phyloP scores from a whole-genome alignment of 208 protist genomes.

The Leishmania lainsoni region DNA sequence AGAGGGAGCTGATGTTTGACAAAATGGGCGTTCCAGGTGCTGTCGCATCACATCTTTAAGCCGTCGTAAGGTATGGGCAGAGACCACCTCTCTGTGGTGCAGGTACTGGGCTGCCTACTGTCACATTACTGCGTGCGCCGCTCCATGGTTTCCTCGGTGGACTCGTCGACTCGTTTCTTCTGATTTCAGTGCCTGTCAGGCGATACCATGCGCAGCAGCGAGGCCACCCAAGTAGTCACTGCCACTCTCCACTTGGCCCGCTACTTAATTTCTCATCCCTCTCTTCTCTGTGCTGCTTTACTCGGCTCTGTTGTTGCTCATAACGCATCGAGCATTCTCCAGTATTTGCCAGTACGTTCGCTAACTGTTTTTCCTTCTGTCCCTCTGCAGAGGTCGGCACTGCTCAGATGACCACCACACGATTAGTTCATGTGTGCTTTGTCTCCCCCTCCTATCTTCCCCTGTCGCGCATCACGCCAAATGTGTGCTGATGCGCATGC shows the following conservation, averaged over 20 bases:
- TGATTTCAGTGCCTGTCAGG: neutral
- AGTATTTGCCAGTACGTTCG: neutral
- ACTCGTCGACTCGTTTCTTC: neutral
- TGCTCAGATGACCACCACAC: neutral
- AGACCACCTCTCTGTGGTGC: neutral
- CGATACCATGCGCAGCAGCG: neutral
- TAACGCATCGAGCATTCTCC: neutral
- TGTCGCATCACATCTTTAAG: conserved; percentile 49
- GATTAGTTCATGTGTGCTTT: neutral
- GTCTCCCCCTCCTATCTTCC: neutral
- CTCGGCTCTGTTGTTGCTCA: neutral
- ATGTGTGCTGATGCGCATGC: neutral
- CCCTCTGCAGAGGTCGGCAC: neutral
- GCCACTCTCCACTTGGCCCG: neutral
- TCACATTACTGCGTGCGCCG: neutral
- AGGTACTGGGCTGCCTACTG: neutral
- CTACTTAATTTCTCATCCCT: neutral
- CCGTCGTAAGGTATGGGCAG: neutral
- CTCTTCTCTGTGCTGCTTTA: neutral
- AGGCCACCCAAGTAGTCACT: neutral
- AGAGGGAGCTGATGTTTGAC: conserved; percentile 89
- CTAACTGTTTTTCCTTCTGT: neutral
- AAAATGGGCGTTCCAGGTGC: conserved; percentile 88
- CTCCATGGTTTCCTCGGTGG: neutral
- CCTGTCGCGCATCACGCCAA: neutral